Percentiles rank a stretch among this genome's conserved stretches.
phyloP scores from a whole-genome alignment of 2,329 filamentous ascomycete genomes.

The Phyllachora maydis region DNA sequence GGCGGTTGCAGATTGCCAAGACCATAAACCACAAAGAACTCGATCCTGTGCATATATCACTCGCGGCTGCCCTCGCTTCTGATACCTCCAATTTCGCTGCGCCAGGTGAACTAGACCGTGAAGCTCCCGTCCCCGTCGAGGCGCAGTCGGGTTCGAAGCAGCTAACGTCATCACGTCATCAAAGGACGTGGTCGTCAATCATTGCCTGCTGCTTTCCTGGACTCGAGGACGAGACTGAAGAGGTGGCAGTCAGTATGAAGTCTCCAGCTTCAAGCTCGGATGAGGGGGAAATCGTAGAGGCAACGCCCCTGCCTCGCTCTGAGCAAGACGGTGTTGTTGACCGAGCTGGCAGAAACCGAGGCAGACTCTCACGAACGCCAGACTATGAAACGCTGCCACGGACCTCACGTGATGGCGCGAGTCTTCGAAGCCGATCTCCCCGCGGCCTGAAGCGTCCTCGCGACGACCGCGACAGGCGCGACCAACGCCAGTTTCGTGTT shows the following conservation, averaged over 20 bases:
- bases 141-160: no score
- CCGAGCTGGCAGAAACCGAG: constrained; percentile 68
- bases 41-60: no score
- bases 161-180: no score
- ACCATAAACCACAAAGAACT: no score
- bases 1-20: no score
- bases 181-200: no score
- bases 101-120: no score
- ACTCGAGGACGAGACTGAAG: constrained; percentile 1
- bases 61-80: no score
- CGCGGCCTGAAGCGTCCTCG: constrained; percentile 46
- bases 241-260: no score
- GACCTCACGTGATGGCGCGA: constrained; percentile 3
- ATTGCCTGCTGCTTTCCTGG: no score
- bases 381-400: constrained; percentile 22
- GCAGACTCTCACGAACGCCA: constrained; percentile 35
- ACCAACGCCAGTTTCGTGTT: constrained; percentile 34
- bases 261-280: constrained; percentile 40
- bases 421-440: constrained; percentile 27
- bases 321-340: constrained; percentile 66
- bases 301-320: constrained; percentile 65
- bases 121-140: no score
- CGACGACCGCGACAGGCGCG: constrained; percentile 27
- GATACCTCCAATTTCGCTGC: no score
- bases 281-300: constrained; percentile 80